These are phyloP conservation scores for Monosporascus cannonballus DNA, from an alignment of 2,329 filamentous ascomycete genomes.

Conservation along the genomic window DNA sequence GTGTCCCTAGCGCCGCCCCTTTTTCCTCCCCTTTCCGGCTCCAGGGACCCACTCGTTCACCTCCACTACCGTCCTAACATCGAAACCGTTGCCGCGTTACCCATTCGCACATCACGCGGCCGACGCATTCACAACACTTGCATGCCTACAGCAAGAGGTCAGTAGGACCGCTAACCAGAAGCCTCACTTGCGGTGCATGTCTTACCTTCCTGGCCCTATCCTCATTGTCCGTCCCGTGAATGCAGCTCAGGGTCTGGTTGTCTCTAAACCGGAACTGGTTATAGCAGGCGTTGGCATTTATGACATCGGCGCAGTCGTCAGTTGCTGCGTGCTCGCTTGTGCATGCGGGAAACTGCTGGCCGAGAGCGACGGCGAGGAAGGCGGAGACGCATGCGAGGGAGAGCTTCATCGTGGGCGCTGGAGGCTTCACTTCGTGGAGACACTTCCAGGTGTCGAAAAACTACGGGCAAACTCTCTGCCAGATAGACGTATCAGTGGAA, in stretches of 20 bases:
- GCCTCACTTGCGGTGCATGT: not conserved
- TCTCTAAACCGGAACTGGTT: conserved; percentile 30
- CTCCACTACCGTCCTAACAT: conserved; percentile 8
- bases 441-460: not conserved
- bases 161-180: not conserved
- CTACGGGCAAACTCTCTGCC: conserved; percentile 2
- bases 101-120: conserved; percentile 30
- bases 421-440: not conserved
- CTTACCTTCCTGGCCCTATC: conserved; percentile 27
- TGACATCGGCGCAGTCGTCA: conserved; percentile 32
- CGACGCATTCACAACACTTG: conserved; percentile 31
- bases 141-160: conserved; percentile 22
- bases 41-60: too few species aligned
- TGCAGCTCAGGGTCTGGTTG: conserved; percentile 29
- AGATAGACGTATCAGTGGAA: conserved; percentile 2
- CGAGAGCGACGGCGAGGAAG: conserved; percentile 13
- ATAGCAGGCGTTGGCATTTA: conserved; percentile 34
- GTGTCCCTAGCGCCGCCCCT: too few species aligned
- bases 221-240: conserved; percentile 27
- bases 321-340: conserved; percentile 27
- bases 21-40: too few species aligned
- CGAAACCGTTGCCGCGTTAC: conserved; percentile 20
- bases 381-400: conserved; percentile 15
- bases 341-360: conserved; percentile 25
- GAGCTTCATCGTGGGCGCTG: conserved; percentile 13